A percentile compares a stretch with the other conserved stretches of the same genome.
These are phyloP conservation scores for Penicillium riverlandense DNA, from an alignment of 495 filamentous ascomycete genomes.

Conservation along the genomic window DNA sequence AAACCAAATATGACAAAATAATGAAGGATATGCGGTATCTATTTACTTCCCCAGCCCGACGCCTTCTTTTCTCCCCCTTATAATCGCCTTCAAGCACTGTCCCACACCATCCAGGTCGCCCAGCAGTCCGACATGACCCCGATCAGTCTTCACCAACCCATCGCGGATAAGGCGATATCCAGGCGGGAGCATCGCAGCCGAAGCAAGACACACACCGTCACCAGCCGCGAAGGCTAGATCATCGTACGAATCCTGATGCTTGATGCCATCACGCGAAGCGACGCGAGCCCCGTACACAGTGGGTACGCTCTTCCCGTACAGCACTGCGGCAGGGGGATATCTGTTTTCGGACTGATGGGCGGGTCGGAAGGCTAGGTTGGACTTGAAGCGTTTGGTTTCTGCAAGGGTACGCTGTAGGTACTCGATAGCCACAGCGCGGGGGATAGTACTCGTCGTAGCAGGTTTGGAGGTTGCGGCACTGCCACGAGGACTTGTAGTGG, in stretches of 20 bases:
- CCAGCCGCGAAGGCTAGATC: constrained; percentile 80
- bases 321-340: constrained; percentile 78
- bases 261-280: constrained; percentile 57
- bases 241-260: constrained; percentile 73
- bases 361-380: constrained; percentile 55
- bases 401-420: constrained; percentile 76
- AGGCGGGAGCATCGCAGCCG: constrained; percentile 75
- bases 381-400: constrained; percentile 65
- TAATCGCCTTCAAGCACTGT: constrained; percentile 58
- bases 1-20: no score
- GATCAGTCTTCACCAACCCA: constrained; percentile 69
- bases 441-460: constrained; percentile 41
- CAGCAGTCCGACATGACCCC: constrained; percentile 79
- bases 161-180: constrained; percentile 68
- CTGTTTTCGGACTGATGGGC: constrained; percentile 52
- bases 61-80: constrained; percentile 59
- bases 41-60: constrained; percentile 49
- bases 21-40: not conserved
- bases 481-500: constrained; percentile 21
- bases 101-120: constrained; percentile 83
- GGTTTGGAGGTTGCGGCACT: constrained; percentile 21
- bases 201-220: constrained; percentile 83
- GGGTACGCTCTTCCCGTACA: constrained; percentile 82
- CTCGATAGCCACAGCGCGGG: constrained; percentile 44
- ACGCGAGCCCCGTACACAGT: constrained; percentile 79